Evolutionary conservation across 768 basidiomycete species (phyloP).

Genomic region (Collybiopsis luxurians): DNA sequence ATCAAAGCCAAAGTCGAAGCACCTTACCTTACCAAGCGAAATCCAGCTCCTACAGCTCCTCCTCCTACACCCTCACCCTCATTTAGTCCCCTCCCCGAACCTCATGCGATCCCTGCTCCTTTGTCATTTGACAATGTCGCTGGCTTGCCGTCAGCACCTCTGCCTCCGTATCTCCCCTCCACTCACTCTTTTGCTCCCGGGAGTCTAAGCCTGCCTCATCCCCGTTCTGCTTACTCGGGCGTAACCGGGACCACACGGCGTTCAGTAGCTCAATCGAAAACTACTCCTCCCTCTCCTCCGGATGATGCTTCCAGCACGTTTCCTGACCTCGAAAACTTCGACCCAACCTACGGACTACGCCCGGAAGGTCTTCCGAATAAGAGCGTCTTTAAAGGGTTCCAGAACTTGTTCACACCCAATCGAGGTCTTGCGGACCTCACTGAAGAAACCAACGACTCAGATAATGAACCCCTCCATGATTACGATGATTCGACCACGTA

Average conservation of each 20-base stretch:
- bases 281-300: conserved; percentile 15
- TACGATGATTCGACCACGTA: conserved; percentile 45
- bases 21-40: conserved; percentile 71
- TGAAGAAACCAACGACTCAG: conserved; percentile 50
- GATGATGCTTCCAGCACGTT: conserved; percentile 23
- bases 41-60: conserved; percentile 30
- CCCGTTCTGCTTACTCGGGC: conserved; percentile 40
- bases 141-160: conserved; percentile 9
- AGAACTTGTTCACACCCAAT: conserved; percentile 64
- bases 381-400: conserved; percentile 77
- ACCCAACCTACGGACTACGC: conserved; percentile 94
- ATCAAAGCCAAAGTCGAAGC: conserved; percentile 90
- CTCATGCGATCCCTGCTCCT: conserved; percentile 36
- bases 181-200: conserved; percentile 8
- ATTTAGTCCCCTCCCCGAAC: conserved; percentile 28
- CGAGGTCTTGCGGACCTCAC: conserved; percentile 79
- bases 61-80: conserved; percentile 2
- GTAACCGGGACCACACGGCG: conserved; percentile 32
- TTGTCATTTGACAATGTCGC: conserved; percentile 19
- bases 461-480: conserved; percentile 28
- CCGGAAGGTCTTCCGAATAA: conserved; percentile 89
- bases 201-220: conserved; percentile 14
- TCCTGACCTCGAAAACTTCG: conserved; percentile 76
- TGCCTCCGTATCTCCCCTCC: neutral
- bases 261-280: conserved; percentile 20